Evolutionary conservation across 441 rosid genomes (phyloP).

Genomic region (Arabidopsis hybrid): DNA sequence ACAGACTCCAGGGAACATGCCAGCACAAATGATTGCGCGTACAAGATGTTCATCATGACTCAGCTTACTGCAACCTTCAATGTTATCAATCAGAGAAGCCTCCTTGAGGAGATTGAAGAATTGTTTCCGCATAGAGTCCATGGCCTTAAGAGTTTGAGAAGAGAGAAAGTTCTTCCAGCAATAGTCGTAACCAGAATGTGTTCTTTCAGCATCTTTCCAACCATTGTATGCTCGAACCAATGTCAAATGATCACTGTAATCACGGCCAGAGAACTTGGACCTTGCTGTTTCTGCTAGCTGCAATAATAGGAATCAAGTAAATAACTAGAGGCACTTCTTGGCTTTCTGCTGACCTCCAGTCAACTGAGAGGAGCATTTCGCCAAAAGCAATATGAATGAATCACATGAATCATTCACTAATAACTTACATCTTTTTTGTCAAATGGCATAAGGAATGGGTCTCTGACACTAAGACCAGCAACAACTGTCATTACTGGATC

Average conservation of each 20-base stretch:
- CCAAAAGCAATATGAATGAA: constrained; percentile 14
- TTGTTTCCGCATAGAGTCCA: constrained; percentile 86
- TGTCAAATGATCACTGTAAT: constrained; percentile 86
- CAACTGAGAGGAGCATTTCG: constrained; percentile 26
- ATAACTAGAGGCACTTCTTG: constrained; percentile 29
- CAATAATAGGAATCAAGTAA: constrained; percentile 23
- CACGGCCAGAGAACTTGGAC: constrained; percentile 72
- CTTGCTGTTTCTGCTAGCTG: constrained; percentile 92
- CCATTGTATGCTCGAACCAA: constrained; percentile 87
- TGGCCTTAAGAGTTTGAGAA: constrained; percentile 84
- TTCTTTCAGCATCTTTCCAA: constrained; percentile 89
- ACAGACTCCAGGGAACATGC: constrained; percentile 88
- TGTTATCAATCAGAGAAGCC: constrained; percentile 64
- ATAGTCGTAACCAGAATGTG: constrained; percentile 78
- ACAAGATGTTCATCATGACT: constrained; percentile 77
- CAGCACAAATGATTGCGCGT: constrained; percentile 82
- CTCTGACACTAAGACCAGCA: constrained; percentile 95
- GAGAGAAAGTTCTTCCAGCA: constrained; percentile 97
- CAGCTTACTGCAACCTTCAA: constrained; percentile 62
- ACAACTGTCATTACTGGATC: constrained; percentile 96
- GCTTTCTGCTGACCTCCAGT: neutral
- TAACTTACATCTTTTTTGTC: constrained; percentile 94
- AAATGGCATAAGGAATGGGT: constrained; percentile 96
- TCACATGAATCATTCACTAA: constrained; percentile 21
- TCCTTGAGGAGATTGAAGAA: constrained; percentile 87